Conservation (phyloP, 176 grass and related monocot genomes). For the Hordeum marinum region DNA sequence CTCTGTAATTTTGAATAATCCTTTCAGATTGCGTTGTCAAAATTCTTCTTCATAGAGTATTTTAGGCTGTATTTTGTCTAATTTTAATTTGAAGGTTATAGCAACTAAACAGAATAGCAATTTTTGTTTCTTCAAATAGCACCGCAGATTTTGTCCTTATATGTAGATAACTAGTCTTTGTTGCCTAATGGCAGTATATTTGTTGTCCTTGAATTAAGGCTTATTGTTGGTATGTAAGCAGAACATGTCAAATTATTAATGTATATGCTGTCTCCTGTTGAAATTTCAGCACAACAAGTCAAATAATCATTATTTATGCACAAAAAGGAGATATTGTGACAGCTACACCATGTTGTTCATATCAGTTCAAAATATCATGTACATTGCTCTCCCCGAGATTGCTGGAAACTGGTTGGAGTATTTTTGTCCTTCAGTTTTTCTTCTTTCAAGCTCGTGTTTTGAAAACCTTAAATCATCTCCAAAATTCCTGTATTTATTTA, state of each 20-base stretch:
- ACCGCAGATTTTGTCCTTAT: background rate
- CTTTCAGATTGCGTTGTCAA: background rate
- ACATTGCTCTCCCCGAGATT: background rate
- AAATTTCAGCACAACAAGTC: background rate
- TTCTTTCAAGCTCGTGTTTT: background rate
- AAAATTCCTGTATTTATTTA: background rate
- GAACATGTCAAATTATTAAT: background rate
- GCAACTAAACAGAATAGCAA: background rate
- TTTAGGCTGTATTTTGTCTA: background rate
- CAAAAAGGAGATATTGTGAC: background rate
- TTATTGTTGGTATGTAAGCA: background rate
- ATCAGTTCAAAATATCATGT: background rate
- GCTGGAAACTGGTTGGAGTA: background rate
- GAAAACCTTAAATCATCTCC: background rate
- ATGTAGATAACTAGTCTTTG: background rate
- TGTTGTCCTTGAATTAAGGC: background rate
- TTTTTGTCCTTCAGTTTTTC: background rate
- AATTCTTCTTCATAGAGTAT: background rate
- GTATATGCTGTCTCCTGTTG: background rate
- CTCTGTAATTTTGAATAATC: conserved; percentile 1
- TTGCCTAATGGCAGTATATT: background rate
- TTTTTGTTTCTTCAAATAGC: background rate
- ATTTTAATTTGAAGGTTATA: background rate
- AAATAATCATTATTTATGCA: background rate
- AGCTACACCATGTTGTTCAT: background rate